These are phyloP conservation scores for Penicillium alfredii DNA, from an alignment of 495 filamentous ascomycete species.

Conservation along the genomic window DNA sequence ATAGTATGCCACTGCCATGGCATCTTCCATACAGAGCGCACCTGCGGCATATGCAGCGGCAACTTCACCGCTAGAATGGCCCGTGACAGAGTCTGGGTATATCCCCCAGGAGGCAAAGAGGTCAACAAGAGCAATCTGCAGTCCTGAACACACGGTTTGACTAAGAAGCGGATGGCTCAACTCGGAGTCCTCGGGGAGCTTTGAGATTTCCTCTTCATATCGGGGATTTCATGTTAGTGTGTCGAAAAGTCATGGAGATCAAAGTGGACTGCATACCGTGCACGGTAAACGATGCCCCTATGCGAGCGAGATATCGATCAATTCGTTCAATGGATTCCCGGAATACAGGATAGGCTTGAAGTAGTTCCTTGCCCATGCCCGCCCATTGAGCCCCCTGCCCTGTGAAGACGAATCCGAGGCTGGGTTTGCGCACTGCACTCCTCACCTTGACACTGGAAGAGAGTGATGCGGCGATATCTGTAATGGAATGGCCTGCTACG, in stretches of 20 bases:
- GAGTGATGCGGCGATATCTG: slow-evolving; percentile 4
- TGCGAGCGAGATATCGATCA: slow-evolving; percentile 8
- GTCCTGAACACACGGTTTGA: slow-evolving; percentile 20
- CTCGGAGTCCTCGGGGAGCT: slow-evolving; percentile 1
- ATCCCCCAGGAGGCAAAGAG: slow-evolving; percentile 27
- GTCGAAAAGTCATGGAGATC: neutral
- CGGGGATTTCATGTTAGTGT: neutral
- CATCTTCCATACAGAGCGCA: slow-evolving; percentile 32
- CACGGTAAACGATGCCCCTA: slow-evolving; percentile 21
- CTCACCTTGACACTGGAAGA: slow-evolving; percentile 1
- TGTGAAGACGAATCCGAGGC: slow-evolving; percentile 29
- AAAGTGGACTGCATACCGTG: slow-evolving; percentile 4
- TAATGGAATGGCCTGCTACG: slow-evolving; percentile 6
- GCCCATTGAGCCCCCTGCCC: slow-evolving; percentile 43
- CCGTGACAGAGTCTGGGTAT: slow-evolving; percentile 35
- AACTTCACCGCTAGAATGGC: slow-evolving; percentile 61
- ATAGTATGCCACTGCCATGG: slow-evolving; percentile 23
- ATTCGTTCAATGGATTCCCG: slow-evolving; percentile 16
- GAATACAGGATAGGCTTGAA: slow-evolving; percentile 32
- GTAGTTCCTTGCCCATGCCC: slow-evolving; percentile 30
- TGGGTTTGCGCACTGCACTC: slow-evolving; percentile 3
- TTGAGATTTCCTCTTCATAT: slow-evolving; percentile 11
- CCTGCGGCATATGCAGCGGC: slow-evolving; percentile 30
- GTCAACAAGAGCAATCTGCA: slow-evolving; percentile 33
- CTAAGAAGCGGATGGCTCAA: slow-evolving; percentile 13